These are phyloP conservation scores for Incumbomyces delicatus DNA, from an alignment of 2,329 filamentous ascomycete genomes.

Conservation along the genomic window DNA sequence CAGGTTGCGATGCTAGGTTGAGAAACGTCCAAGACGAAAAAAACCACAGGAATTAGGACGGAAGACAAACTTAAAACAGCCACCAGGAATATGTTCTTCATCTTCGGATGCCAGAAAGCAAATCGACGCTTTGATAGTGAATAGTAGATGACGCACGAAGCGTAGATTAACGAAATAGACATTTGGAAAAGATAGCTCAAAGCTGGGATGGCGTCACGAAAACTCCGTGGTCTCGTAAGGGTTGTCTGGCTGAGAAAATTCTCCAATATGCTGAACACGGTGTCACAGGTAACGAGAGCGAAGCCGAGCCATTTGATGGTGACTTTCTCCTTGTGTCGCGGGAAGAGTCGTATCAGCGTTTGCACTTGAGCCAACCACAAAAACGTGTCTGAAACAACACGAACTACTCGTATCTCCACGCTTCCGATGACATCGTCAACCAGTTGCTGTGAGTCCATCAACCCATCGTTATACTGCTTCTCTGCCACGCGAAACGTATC, in stretches of 20 bases:
- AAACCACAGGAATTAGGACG: slow-evolving; percentile 81
- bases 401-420: slow-evolving; percentile 76
- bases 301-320: slow-evolving; percentile 99
- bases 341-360: slow-evolving; percentile 89
- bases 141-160: slow-evolving; percentile 90
- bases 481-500: slow-evolving; percentile 83
- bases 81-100: slow-evolving; percentile 79
- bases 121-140: slow-evolving; percentile 84
- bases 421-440: slow-evolving; percentile 73
- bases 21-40: slow-evolving; percentile 84
- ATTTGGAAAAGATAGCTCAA: slow-evolving; percentile 85
- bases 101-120: slow-evolving; percentile 80
- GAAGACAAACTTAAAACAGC: slow-evolving; percentile 68
- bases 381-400: slow-evolving; percentile 90
- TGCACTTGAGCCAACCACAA: slow-evolving; percentile 96
- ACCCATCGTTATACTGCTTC: slow-evolving; percentile 66
- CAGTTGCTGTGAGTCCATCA: slow-evolving; percentile 67
- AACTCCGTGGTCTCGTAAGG: slow-evolving; percentile 58
- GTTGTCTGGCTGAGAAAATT: slow-evolving; percentile 59
- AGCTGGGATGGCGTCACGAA: slow-evolving; percentile 82
- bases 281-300: slow-evolving; percentile 79
- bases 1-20: slow-evolving; percentile 78
- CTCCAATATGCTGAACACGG: slow-evolving; percentile 84
- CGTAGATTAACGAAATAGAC: slow-evolving; percentile 76
- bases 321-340: slow-evolving; percentile 91